These are phyloP conservation scores for Daphne laureola DNA, from an alignment of 441 rosid species.

Conservation along the genomic window DNA sequence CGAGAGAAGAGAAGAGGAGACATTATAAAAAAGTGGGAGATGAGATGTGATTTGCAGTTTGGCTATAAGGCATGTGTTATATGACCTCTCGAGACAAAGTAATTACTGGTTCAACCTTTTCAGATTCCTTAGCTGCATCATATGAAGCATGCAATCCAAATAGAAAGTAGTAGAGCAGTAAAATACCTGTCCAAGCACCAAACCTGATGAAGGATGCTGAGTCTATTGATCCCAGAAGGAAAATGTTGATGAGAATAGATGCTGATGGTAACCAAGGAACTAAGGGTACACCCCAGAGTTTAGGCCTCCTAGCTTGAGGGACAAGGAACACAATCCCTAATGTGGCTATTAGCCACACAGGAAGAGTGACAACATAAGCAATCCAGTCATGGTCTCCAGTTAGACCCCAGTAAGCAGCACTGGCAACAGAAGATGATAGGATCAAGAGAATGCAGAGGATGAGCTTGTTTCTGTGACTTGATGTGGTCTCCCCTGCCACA, in stretches of 20 bases:
- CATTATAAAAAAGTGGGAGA: too few species aligned
- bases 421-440: constrained; percentile 40
- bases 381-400: constrained; percentile 36
- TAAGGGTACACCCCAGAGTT: constrained; percentile 68
- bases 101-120: too few species aligned
- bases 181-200: constrained; percentile 45
- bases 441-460: constrained; percentile 29
- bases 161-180: constrained; percentile 56
- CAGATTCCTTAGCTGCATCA: constrained; percentile 40
- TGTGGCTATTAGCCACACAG: constrained; percentile 56
- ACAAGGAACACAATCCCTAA: constrained; percentile 32
- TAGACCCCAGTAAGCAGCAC: constrained; percentile 46
- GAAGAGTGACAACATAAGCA: constrained; percentile 44
- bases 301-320: constrained; percentile 58
- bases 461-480: constrained; percentile 33
- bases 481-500: constrained; percentile 43
- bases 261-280: constrained; percentile 79
- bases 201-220: constrained; percentile 40
- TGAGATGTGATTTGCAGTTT: too few species aligned
- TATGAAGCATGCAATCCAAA: constrained; percentile 73
- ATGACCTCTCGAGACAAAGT: too few species aligned
- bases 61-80: too few species aligned
- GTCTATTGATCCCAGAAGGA: constrained; percentile 68
- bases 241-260: constrained; percentile 56
- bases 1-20: too few species aligned